phyloP scores from a whole-genome alignment of 169 alveolate species.

The Cryptosporidium canis region DNA sequence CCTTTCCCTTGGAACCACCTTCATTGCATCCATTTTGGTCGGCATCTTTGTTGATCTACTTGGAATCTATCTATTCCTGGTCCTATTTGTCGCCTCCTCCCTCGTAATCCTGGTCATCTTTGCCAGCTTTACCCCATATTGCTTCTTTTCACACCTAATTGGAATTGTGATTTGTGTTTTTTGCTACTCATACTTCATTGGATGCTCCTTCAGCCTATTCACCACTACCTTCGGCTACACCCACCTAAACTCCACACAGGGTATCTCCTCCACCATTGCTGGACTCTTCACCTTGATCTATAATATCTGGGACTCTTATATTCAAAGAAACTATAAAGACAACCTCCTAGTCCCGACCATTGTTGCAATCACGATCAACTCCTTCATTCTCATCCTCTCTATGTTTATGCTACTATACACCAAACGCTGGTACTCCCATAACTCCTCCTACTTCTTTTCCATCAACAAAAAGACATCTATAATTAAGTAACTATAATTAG shows the following conservation, averaged over 20 bases:
- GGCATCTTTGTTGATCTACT: slow-evolving; percentile 55
- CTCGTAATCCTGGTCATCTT: slow-evolving; percentile 29
- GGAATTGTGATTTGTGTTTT: slow-evolving; percentile 57
- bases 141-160: slow-evolving; percentile 25
- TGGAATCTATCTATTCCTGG: slow-evolving; percentile 28
- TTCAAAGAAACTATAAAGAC: neutral
- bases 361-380: slow-evolving; percentile 14
- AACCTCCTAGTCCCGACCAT: slow-evolving; percentile 21
- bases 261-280: slow-evolving; percentile 66
- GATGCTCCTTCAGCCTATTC: slow-evolving; percentile 56
- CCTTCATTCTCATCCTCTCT: slow-evolving; percentile 17
- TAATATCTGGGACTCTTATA: slow-evolving; percentile 42
- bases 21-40: slow-evolving; percentile 33
- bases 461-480: slow-evolving; percentile 7
- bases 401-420: neutral
- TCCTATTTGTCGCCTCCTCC: slow-evolving; percentile 40
- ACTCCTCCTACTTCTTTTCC: slow-evolving; percentile 18
- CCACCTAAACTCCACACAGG: slow-evolving; percentile 44
- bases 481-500: slow-evolving; percentile 23
- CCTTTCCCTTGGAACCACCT: slow-evolving; percentile 31
- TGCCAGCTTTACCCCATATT: slow-evolving; percentile 31
- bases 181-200: slow-evolving; percentile 67
- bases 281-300: slow-evolving; percentile 33
- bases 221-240: slow-evolving; percentile 58
- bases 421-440: slow-evolving; percentile 28